Evolutionary conservation across 2,329 filamentous ascomycete species (phyloP).

Genomic region (Fusarium sororula): DNA sequence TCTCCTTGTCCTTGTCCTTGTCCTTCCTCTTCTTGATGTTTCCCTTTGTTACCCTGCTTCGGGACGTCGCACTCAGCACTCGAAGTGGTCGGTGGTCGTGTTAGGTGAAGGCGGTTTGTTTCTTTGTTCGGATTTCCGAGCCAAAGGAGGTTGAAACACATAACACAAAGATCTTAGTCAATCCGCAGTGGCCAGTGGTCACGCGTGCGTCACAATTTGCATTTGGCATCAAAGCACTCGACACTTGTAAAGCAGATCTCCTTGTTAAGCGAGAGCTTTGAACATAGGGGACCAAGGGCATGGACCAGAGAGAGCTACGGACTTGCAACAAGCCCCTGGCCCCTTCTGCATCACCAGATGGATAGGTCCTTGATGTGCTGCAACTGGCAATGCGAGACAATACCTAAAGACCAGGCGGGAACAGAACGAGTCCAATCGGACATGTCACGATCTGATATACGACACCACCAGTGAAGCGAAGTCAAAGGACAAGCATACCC

Average conservation of each 20-base stretch:
- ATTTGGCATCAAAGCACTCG: constrained; percentile 31
- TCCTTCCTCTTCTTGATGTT: not conserved
- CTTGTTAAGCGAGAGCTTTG: constrained; percentile 8
- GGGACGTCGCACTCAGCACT: not conserved
- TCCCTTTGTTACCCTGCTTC: not conserved
- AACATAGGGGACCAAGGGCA: constrained; percentile 4
- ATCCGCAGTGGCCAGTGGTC: constrained; percentile 10
- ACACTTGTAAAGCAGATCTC: constrained; percentile 1
- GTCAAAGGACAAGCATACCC: constrained; percentile 21
- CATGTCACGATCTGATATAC: constrained; percentile 5
- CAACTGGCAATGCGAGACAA: constrained; percentile 4
- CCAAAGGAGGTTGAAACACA: constrained; percentile 15
- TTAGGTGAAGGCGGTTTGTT: not conserved
- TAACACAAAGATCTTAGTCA: constrained; percentile 11
- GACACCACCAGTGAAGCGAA: constrained; percentile 1
- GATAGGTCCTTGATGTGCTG: constrained; percentile 8
- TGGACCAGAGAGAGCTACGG: constrained; percentile 5
- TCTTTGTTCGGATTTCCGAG: not conserved
- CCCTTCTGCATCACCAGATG: constrained; percentile 14
- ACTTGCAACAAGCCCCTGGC: constrained; percentile 1
- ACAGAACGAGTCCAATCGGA: constrained; percentile 14
- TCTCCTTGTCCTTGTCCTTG: not conserved
- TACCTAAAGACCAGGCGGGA: not conserved
- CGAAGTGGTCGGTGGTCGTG: not conserved
- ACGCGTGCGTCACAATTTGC: constrained; percentile 39